Conservation (phyloP, 225 moss, liverwort and hornwort genomes). For the Bryoerythrophyllum caledonicum region DNA sequence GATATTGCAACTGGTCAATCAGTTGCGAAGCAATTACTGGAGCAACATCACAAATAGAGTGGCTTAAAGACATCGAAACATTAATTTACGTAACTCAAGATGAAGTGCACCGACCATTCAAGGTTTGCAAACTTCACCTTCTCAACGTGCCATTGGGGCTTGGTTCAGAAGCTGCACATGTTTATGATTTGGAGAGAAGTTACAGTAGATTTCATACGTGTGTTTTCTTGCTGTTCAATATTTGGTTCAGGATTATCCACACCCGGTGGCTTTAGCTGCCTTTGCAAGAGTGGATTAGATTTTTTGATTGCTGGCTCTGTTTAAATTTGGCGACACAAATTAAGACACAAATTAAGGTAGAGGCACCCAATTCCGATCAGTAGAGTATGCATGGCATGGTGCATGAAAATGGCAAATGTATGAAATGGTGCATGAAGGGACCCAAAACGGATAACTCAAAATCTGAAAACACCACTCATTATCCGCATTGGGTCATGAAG, state of each 20-base stretch:
- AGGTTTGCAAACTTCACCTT: slow-evolving; percentile 47
- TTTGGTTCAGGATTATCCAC: too few relatives aligned
- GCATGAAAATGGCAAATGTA: too few relatives aligned
- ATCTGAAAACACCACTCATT: too few relatives aligned
- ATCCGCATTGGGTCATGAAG: too few relatives aligned
- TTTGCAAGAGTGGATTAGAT: background rate
- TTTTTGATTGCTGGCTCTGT: slow-evolving; percentile 21
- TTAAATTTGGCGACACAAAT: slow-evolving; percentile 85
- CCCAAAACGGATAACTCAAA: too few relatives aligned
- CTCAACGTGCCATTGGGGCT: too few relatives aligned
- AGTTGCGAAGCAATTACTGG: slow-evolving; percentile 61
- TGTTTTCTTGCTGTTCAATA: too few relatives aligned
- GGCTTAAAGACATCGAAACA: slow-evolving; percentile 70
- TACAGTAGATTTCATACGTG: background rate
- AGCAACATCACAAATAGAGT: slow-evolving; percentile 60
- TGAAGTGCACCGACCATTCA: slow-evolving; percentile 83
- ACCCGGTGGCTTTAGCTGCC: too few relatives aligned
- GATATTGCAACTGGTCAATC: slow-evolving; percentile 64
- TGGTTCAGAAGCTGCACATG: slow-evolving; percentile 20
- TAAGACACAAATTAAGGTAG: too few relatives aligned
- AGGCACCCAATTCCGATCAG: too few relatives aligned
- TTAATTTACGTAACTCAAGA: slow-evolving; percentile 83
- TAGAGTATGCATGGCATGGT: too few relatives aligned
- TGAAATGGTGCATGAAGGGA: too few relatives aligned
- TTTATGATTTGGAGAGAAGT: slow-evolving; percentile 12